Evolutionary conservation across 371 early-diverging fungal genomes (phyloP).

Genomic region (Phascolomyces articulosus): DNA sequence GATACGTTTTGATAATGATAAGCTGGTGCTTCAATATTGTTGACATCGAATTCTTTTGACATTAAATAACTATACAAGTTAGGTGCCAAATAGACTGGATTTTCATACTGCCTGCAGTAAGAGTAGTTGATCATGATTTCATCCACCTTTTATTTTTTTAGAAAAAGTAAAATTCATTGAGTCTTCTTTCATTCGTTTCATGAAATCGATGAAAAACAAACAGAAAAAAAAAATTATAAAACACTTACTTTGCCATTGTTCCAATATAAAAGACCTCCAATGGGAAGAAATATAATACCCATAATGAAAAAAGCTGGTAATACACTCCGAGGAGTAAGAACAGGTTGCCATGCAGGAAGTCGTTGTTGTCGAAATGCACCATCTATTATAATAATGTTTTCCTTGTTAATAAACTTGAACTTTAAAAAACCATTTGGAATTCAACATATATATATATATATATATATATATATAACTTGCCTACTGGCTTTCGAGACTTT

Average conservation of each 20-base stretch:
- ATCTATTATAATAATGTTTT: conserved; percentile 55
- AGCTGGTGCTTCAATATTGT: conserved; percentile 29
- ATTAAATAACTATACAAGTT: conserved; percentile 26
- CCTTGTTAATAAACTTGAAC: too few species aligned
- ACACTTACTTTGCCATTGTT: conserved; percentile 67
- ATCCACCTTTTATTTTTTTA: conserved; percentile 42
- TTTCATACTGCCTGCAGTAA: conserved; percentile 60
- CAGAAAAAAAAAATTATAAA: too few species aligned
- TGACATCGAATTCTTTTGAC: conserved; percentile 14
- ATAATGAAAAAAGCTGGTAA: conserved; percentile 90
- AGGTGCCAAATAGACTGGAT: conserved; percentile 37
- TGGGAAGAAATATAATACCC: conserved; percentile 90
- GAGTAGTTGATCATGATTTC: conserved; percentile 94
- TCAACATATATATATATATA: not conserved
- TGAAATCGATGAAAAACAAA: not conserved
- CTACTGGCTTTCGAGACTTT: conserved; percentile 30
- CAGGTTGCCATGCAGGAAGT: conserved; percentile 97
- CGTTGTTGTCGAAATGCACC: conserved; percentile 98
- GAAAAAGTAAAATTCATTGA: not conserved
- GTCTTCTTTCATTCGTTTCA: not conserved
- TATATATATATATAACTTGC: conserved; percentile 7
- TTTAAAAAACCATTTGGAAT: too few species aligned
- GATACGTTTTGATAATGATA: conserved; percentile 35
- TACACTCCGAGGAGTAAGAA: conserved; percentile 93
- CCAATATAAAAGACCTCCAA: conserved; percentile 84